Evolutionary conservation across 2,329 filamentous ascomycete species (phyloP), one percentile per base, ranked within the genome.

Genomic region (Dothistroma pini): DNA sequence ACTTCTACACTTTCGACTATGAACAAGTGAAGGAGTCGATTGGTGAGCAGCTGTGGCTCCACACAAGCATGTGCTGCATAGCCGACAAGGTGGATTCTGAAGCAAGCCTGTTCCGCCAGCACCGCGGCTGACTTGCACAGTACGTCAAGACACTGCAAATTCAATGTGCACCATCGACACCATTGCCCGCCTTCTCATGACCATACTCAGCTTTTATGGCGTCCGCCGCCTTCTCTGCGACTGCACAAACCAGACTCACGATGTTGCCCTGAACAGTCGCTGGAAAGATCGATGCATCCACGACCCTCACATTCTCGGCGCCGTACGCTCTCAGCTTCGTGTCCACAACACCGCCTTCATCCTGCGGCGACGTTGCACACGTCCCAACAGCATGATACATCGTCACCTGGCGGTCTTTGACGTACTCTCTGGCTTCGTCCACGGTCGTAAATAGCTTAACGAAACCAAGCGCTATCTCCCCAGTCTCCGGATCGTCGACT

Each of bases 261-360:
- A 51, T 16, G 16, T 57, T 57, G 16, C 25, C 55, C 11, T 47
- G 22, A n/a, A 31, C 44, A 14, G 34, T 57, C 19, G 69, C 31
- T 2, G 69, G 69, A 14, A 70, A 58, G 31, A 68, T 62, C 52
- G 61, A 66, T 2, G 69, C 69, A 57, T 72, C 69, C 22, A 72
- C 62, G 22, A 71, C 60, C 14, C 70, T 54, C 53, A 71, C 50
- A 32, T 61, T 65, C 14, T 60, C 35, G 0, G 63, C 56, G 2
- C 68, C 70, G 34, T 68, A 63, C 3, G 71, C 70, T 3, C 56
- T 61, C 22, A 70, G 53, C 29, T 55, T 60, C 25, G 48, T 34
- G 58, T 70, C 66, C 10, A 72, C 68, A 2, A 72, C 70, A 4
- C 63, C 66, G 4, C 63, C 63, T 21, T 54, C 49, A 10, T 63